Conservation (phyloP, 768 basidiomycete genomes). For the Lyophyllum decastes region DNA sequence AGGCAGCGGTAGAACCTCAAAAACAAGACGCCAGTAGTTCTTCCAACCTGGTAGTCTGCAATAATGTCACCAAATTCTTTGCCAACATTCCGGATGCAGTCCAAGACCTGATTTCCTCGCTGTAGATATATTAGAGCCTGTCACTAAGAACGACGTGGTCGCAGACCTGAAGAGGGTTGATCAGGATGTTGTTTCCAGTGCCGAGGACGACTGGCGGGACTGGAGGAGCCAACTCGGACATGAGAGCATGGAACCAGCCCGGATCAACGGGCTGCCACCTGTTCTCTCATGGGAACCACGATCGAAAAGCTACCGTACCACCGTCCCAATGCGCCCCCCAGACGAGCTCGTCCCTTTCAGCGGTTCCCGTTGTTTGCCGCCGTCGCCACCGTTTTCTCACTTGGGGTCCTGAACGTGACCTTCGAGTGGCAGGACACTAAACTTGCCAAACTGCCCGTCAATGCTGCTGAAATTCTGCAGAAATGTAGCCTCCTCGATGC, state of each 20-base stretch:
- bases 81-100: conserved; percentile 82
- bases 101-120: conserved; percentile 89
- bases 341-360: background rate
- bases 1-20: conserved; percentile 60
- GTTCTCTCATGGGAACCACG: conserved; percentile 8
- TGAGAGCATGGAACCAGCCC: conserved; percentile 12
- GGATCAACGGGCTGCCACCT: conserved; percentile 12
- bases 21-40: conserved; percentile 89
- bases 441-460: conserved; percentile 31
- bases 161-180: conserved; percentile 61
- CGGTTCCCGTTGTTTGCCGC: conserved; percentile 4
- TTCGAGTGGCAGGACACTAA: conserved; percentile 20
- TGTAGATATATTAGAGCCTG: conserved; percentile 31
- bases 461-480: conserved; percentile 45
- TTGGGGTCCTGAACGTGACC: conserved; percentile 25
- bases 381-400: conserved; percentile 15
- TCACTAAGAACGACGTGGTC: background rate
- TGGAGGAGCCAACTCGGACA: conserved; percentile 17
- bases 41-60: conserved; percentile 94
- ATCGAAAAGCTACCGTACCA: conserved; percentile 38
- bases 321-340: conserved; percentile 2
- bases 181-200: conserved; percentile 61
- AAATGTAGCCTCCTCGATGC: conserved; percentile 51
- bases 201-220: conserved; percentile 69
- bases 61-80: conserved; percentile 95